Conservation (phyloP, 2,329 filamentous ascomycete genomes). For the Aspergillus nomiae region DNA sequence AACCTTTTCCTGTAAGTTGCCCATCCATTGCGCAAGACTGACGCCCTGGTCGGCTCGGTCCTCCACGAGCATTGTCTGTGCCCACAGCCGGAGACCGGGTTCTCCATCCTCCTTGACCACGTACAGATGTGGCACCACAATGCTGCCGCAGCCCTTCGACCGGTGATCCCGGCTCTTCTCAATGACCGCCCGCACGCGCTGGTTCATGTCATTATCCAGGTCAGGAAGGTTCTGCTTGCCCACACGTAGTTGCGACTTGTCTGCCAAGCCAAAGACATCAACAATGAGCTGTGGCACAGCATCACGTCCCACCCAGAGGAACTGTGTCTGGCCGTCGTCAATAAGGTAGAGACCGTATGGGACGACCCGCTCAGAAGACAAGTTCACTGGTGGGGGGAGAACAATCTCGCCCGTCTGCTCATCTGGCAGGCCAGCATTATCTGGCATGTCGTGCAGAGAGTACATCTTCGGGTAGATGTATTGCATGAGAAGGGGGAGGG, state of each 20-base stretch:
- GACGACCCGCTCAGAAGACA: constrained; percentile 84
- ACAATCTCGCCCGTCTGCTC: constrained; percentile 84
- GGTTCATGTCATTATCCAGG: constrained; percentile 94
- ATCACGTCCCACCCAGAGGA: constrained; percentile 93
- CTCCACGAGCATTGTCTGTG: constrained; percentile 91
- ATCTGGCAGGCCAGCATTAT: constrained; percentile 84
- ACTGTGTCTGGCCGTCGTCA: constrained; percentile 96
- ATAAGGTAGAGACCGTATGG: constrained; percentile 93
- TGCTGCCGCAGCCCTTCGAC: constrained; percentile 85
- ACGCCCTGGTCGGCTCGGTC: constrained; percentile 92
- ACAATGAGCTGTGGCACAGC: constrained; percentile 83
- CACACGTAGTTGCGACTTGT: constrained; percentile 81
- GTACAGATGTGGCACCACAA: constrained; percentile 89
- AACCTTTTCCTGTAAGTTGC: constrained; percentile 92
- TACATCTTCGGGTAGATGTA: constrained; percentile 88
- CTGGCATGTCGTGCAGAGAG: constrained; percentile 93
- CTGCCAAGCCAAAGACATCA: constrained; percentile 87
- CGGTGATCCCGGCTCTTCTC: constrained; percentile 90
- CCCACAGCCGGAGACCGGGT: constrained; percentile 92
- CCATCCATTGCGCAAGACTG: constrained; percentile 92
- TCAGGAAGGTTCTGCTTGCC: constrained; percentile 87
- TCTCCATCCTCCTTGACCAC: constrained; percentile 94
- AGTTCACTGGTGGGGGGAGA: constrained; percentile 79
- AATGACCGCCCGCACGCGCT: constrained; percentile 84
- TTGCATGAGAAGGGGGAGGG: constrained; percentile 84